Evolutionary conservation across 805 yeast species (phyloP).

Genomic region (Candida sakaeoensis): DNA sequence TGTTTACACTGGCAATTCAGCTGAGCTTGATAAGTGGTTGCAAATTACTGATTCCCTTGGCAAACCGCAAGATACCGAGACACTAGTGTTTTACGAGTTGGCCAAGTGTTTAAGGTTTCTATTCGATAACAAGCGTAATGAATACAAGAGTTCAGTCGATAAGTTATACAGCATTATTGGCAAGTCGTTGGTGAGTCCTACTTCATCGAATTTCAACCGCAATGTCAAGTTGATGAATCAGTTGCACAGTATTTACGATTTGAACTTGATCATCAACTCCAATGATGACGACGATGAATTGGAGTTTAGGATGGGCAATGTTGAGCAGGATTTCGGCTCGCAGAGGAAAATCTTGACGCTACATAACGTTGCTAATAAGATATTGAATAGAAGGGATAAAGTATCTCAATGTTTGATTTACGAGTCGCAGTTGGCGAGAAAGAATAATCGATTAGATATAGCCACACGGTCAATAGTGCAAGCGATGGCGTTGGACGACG

Average conservation of each 20-base stretch:
- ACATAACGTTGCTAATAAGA: slow-evolving; percentile 45
- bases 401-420: slow-evolving; percentile 48
- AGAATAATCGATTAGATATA: slow-evolving; percentile 64
- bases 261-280: slow-evolving; percentile 21
- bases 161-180: slow-evolving; percentile 61
- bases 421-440: slow-evolving; percentile 63
- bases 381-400: slow-evolving; percentile 31
- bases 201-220: slow-evolving; percentile 35
- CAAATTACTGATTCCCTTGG: slow-evolving; percentile 44
- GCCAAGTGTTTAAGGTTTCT: slow-evolving; percentile 60
- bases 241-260: slow-evolving; percentile 34
- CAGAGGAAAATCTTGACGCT: slow-evolving; percentile 58
- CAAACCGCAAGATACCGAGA: slow-evolving; percentile 44
- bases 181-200: slow-evolving; percentile 43
- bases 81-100: slow-evolving; percentile 55
- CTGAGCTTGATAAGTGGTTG: slow-evolving; percentile 56
- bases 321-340: slow-evolving; percentile 48
- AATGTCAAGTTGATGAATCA: slow-evolving; percentile 34
- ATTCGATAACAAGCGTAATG: slow-evolving; percentile 24
- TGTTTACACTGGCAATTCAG: slow-evolving; percentile 55
- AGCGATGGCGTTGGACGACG: slow-evolving; percentile 44
- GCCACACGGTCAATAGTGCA: slow-evolving; percentile 66
- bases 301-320: slow-evolving; percentile 27
- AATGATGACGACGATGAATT: slow-evolving; percentile 16
- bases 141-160: slow-evolving; percentile 39